Evolutionary conservation across 305 asterid species (phyloP), one percentile per base, ranked within the genome.

Genomic region (Caryopteris hybrid): DNA sequence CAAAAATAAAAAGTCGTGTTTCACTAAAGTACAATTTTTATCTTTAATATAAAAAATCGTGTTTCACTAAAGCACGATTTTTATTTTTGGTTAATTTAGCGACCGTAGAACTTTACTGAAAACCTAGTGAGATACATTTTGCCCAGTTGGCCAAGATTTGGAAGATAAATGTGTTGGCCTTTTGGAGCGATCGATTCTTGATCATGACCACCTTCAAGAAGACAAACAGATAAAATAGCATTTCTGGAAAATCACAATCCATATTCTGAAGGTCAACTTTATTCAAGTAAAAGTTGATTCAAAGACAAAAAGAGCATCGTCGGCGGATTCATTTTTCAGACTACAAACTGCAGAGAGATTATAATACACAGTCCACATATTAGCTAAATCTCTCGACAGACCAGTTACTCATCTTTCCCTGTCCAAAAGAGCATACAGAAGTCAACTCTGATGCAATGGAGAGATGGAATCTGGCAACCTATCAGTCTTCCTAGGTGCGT

Each of bases 401-500:
- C 70, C 69, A 22, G 31, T n/a, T 33, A 52, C 50, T 38, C 71
- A 51, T 60, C 74, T 53, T 55, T 48, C 76, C 71, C 68, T 6
- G 50, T 38, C 55, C 48, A 45, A 58, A 62, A 68, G 66, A 55
- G 65, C 73, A 56, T n/a, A 69, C 68, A 68, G 71, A 65, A 56
- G 7, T 7, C 27, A 7, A 17, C 42, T 21, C 48, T 21, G 61
- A 41, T 56, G 76, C 75, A 58, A 58, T 47, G 74, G 73, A 68
- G 73, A 68, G 69, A 43, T 45, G 20, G 16, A 25, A 33, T 56
- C 51, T 18, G 61, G 43, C 45, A 64, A 46, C 78, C 33, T n/a
- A 18, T 34, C n/a, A 6, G n/a, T 80, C 82, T 13, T 72, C 77
- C 70, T 84, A 78, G 29, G 67, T 79, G 45, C 18, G 78, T 16